Base-by-base conservation (phyloP, 371 early-diverging fungal genomes). In the Saksenaea vasiformis region DNA sequence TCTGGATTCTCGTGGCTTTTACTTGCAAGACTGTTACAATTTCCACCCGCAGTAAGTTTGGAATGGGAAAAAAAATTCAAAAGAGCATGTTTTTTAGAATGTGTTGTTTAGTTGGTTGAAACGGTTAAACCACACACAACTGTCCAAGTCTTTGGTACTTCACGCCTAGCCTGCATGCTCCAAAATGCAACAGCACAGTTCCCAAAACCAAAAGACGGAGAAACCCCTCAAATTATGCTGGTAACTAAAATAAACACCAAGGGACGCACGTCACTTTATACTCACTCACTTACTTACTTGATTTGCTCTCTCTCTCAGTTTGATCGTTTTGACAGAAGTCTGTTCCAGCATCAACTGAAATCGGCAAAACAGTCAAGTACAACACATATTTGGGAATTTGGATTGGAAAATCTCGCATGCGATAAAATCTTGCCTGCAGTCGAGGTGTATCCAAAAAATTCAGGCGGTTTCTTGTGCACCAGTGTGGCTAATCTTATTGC, bases 391-490 rank as follows among this genome's bases (percentile, higher is more conserved):
- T 58, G 51, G 53, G 51, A 58, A 38, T 64, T 58, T 31, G 65
- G 65, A n/a, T 13, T 31, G n/a, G n/a, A 26, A 3, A 38, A 28
- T 31, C 28, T 47, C 14, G 38, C 26, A 9, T 27, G 17, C 14
- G 28, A 28, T 15, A 31, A 13, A 5, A 56, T 63, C 22, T 35
- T 47, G 14, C 57, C 63, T 1, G 44, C 63, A 1, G 36, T 47
- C 15, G 57, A 57, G 13, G 13, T 47, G 4, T 63, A 56, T 35
- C 63, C 63, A 19, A 54, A 39, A 35, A 14, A 57, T 19, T 63
- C 57, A 60, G 66, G 66, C 17, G 66, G 66, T 19, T 57, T 57
- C 39, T 14, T 66, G 2, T 37, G 38, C 11, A 66, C 66, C 19
- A 54, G 61, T 31, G 39, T 56, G 11, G 41, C 34, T 3, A 66